Base-by-base conservation (phyloP, 169 alveolate genomes). In the Perkinsus olseni region DNA sequence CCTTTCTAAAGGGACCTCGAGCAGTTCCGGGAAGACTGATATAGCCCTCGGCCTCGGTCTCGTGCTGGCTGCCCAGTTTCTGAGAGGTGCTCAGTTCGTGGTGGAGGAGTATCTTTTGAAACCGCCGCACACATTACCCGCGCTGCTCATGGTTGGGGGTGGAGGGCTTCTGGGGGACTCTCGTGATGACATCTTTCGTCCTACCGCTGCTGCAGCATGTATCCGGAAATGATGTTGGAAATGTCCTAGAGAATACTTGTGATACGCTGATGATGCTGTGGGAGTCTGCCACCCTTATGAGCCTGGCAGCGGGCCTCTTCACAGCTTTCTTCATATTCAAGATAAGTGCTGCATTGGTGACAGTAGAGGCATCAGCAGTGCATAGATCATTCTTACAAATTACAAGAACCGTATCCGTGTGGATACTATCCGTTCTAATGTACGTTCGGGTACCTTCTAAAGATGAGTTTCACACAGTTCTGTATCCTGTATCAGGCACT, bases 101-200 rank as follows among this genome's bases (percentile, higher is more conserved):
- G 8, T 91, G 36, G 92, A 91, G 31, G 92, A 91, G 92, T 91
- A 38, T 20, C 92, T 91, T 28, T 62, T 91, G 39, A 38, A 40
- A 36, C 92, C 92, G 74, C 92, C 92, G 31, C 51, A 38, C 74
- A 38, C 13, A 20, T n/a, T 91, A n/a, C 8, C 92, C 36, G 62
- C 92, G 6, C 0, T 38, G 74, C 62, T 38, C 31, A 20, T 38
- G 74, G 38, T 91, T n/a, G 50, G 74, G n/a, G 11, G n/a, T 38
- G 20, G 92, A 91, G 37, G 92, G 92, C 36, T 28, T 91, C 51
- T 91, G 92, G 92, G 92, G 92, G 17, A 24, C 38, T 1, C 31
- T 91, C 13, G 28, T 91, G 3, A 37, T 91, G 50, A 10, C 17
- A 1, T 38, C 34, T 11, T 6, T 91, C 20, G 31, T 91, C 31